Conservation (phyloP, 805 yeast genomes). For the Nakazawaea laoshanensis region DNA sequence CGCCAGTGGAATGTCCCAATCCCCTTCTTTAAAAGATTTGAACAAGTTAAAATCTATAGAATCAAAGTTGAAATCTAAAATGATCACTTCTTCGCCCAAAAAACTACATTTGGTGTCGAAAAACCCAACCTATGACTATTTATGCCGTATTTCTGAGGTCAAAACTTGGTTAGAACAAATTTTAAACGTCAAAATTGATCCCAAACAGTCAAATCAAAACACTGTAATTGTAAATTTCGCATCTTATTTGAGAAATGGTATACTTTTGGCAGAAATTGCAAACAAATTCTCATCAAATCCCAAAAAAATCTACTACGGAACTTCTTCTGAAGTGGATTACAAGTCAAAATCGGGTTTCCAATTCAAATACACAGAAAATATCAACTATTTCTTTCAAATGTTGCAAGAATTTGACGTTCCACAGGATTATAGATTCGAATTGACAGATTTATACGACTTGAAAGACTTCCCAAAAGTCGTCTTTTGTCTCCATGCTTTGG, state of each 20-base stretch:
- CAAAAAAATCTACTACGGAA: constrained; percentile 46
- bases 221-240: constrained; percentile 36
- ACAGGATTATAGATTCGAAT: constrained; percentile 80
- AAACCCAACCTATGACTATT: constrained; percentile 36
- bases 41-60: constrained; percentile 22
- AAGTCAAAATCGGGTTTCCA: constrained; percentile 39
- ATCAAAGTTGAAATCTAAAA: constrained; percentile 17
- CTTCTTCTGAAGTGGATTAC: constrained; percentile 11
- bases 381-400: constrained; percentile 70
- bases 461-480: constrained; percentile 91
- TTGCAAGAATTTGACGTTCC: constrained; percentile 70
- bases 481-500: constrained; percentile 84
- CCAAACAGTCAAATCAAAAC: constrained; percentile 24
- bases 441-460: constrained; percentile 87
- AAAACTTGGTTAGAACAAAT: constrained; percentile 39
- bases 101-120: too few relatives aligned
- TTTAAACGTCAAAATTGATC: constrained; percentile 17
- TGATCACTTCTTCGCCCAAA: too few relatives aligned
- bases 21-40: constrained; percentile 27
- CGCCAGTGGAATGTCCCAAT: constrained; percentile 23
- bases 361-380: constrained; percentile 89
- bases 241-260: constrained; percentile 74
- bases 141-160: constrained; percentile 44
- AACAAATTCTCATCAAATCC: constrained; percentile 60
- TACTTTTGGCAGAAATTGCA: constrained; percentile 72